A percentile compares a stretch with the other conserved stretches of the same genome.
These are phyloP conservation scores for Quercus berberidifolia DNA, from an alignment of 306 rosid species.

Conservation along the genomic window DNA sequence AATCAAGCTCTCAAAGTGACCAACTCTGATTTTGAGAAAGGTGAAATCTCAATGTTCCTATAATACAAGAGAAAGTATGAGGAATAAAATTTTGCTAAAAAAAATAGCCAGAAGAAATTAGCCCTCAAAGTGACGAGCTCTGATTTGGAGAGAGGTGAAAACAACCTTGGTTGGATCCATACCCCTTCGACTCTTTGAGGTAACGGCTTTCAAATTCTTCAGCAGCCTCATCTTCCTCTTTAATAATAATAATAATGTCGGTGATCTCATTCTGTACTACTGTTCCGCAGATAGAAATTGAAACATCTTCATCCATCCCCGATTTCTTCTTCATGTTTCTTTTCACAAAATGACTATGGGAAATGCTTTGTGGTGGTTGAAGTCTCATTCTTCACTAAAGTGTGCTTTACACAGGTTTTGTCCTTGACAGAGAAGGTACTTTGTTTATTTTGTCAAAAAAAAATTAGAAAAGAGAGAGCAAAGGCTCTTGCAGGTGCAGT, in stretches of 20 bases:
- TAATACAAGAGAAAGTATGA: not conserved
- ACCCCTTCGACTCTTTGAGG: constrained; percentile 4
- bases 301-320: constrained; percentile 4
- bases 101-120: not conserved
- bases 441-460: not conserved
- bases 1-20: too few species aligned
- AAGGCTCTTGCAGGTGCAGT: constrained; percentile 44
- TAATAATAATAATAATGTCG: not conserved
- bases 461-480: constrained; percentile 29
- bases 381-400: not conserved
- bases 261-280: not conserved
- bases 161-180: constrained; percentile 24
- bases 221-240: not conserved
- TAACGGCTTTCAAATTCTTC: not conserved
- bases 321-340: not conserved
- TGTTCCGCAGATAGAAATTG: constrained; percentile 6
- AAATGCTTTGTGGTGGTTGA: not conserved
- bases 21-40: too few species aligned
- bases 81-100: not conserved
- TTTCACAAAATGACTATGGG: not conserved
- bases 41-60: too few species aligned
- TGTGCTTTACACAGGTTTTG: not conserved
- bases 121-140: constrained; percentile 6
- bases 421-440: not conserved
- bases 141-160: not conserved